Conservation (phyloP, 108 stramenopile genomes). For the Pseudonitzschia delicatissima region DNA sequence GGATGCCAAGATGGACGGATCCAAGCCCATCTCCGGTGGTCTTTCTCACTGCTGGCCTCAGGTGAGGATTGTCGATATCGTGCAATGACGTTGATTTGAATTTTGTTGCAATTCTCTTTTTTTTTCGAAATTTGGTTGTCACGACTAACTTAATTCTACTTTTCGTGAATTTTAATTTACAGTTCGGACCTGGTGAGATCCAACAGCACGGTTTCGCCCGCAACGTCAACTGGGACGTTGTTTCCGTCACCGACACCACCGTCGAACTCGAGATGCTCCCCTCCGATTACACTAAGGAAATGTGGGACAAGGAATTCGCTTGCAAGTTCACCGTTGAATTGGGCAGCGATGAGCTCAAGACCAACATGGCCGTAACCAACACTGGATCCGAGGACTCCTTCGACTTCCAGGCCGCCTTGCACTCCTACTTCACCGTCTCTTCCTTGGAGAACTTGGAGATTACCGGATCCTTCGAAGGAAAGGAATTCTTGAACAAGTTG, state of each 20-base stretch:
- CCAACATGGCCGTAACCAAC: conserved; percentile 86
- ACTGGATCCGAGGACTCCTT: conserved; percentile 75
- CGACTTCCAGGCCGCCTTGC: conserved; percentile 93
- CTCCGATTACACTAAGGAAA: conserved; percentile 89
- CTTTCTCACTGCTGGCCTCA: conserved; percentile 94
- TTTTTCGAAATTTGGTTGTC: not conserved
- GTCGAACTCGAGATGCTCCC: conserved; percentile 82
- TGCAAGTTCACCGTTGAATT: conserved; percentile 82
- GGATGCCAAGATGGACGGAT: conserved; percentile 96
- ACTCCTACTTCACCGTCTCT: conserved; percentile 94
- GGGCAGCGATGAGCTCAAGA: conserved; percentile 74
- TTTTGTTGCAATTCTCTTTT: no score
- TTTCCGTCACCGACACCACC: conserved; percentile 60
- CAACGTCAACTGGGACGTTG: conserved; percentile 91
- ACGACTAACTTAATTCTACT: not conserved
- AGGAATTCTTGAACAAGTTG: conserved; percentile 88
- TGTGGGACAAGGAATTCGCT: conserved; percentile 95
- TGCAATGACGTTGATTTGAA: no score
- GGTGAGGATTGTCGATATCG: conserved; percentile 10
- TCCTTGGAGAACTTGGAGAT: conserved; percentile 87
- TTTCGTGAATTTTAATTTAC: not conserved
- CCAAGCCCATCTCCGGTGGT: conserved; percentile 94
- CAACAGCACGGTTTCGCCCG: conserved; percentile 98
- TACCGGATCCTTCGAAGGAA: conserved; percentile 84
- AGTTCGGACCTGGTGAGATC: conserved; percentile 89